These are phyloP conservation scores for Butyriboletus loyo DNA, from an alignment of 768 basidiomycete species.

Conservation along the genomic window DNA sequence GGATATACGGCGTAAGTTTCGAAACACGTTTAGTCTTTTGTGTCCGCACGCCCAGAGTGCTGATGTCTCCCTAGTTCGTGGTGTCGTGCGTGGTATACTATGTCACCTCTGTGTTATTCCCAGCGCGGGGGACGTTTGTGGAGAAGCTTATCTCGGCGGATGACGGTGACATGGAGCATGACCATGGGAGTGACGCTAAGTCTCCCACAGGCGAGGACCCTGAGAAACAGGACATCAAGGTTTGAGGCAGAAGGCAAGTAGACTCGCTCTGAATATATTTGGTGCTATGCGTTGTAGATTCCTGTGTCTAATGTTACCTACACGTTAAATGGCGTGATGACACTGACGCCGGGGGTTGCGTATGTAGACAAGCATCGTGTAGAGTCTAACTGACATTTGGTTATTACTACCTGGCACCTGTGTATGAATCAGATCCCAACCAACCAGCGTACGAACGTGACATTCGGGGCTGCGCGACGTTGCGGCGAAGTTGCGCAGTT, in stretches of 20 bases:
- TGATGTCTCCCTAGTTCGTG: slow-evolving; percentile 18
- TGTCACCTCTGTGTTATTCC: slow-evolving; percentile 28
- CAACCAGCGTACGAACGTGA: background rate
- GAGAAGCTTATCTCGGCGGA: slow-evolving; percentile 30
- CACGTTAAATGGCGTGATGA: background rate
- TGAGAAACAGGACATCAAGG: slow-evolving; percentile 1
- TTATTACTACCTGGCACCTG: too few relatives aligned
- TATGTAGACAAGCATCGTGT: background rate
- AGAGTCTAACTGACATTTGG: background rate
- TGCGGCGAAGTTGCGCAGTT: background rate
- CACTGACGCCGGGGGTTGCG: background rate
- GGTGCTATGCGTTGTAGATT: background rate
- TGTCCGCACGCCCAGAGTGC: background rate
- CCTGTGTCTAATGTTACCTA: background rate
- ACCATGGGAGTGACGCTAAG: background rate
- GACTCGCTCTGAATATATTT: too few relatives aligned
- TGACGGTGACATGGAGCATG: slow-evolving; percentile 5
- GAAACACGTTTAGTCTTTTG: background rate
- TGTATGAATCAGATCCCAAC: background rate
- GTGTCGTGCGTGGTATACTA: slow-evolving; percentile 31
- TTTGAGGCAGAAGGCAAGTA: background rate
- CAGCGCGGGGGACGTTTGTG: slow-evolving; percentile 28
- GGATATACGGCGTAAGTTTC: slow-evolving; percentile 70
- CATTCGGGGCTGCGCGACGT: too few relatives aligned
- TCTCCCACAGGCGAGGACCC: background rate